Evolutionary conservation across 2,329 filamentous ascomycete genomes (phyloP), one percentile per base, ranked within the genome.

Genomic region (Claviceps digitariae): DNA sequence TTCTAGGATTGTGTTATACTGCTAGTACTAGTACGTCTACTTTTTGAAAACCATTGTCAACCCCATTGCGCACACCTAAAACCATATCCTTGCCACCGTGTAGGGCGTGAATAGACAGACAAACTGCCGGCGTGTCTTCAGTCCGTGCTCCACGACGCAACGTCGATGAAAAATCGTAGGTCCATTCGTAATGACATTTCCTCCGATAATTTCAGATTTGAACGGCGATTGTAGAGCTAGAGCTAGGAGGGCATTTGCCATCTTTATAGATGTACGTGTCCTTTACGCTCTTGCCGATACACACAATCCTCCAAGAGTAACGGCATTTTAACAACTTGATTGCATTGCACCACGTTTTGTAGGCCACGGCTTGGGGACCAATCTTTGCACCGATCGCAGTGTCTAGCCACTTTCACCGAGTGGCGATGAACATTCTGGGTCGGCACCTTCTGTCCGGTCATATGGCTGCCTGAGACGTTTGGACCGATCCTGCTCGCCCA

Each of bases 401-500:
- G 21, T 81, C 79, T 79, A 36, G 71, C 78, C 1, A 63, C 71
- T 1, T 73, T 72, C 1, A 74, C 85, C 31, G 77, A 76, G 25
- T 87, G 84, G 84, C 75, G 80, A 45, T 87, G 84, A 84, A 69
- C 76, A 1, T 86, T 86, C 61, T 87, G 83, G 78, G 75, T 88
- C 25, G 83, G 72, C 0, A 83, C 82, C 1, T 73, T 83, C 64
- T 64, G 82, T 2, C 69, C 81, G 1, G 66, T 87, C 15, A 54
- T 80, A 17, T 73, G 83, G 56, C 73, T 88, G 53, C 83, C 82
- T 20, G 82, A 86, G 64, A 84, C 81, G 0, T 84, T 78, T 59
- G 76, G 68, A 0, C 82, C 82, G 0, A 70, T 81, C 4, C 70
- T 85, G 13, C 69, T 85, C n/a, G 72, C 73, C 49, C 71, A 70